A percentile compares a stretch with the other conserved stretches of the same genome.
These are phyloP conservation scores for Polyplosphaeria fusca DNA, from an alignment of 495 filamentous ascomycete genomes.

Conservation along the genomic window DNA sequence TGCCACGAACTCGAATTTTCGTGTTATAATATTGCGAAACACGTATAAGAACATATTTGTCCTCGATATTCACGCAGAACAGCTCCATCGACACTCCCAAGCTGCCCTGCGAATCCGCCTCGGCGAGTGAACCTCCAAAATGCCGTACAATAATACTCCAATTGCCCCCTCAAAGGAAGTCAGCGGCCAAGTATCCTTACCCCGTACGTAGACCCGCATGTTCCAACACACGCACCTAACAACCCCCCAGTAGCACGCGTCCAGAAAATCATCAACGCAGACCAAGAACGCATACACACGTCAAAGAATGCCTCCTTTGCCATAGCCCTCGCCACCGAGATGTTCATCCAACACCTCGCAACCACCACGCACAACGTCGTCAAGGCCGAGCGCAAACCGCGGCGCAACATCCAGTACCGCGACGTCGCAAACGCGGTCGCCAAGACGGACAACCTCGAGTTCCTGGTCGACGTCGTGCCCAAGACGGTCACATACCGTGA, in stretches of 20 bases:
- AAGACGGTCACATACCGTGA: conserved; percentile 77
- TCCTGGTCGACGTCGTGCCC: conserved; percentile 87
- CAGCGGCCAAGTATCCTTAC: conserved; percentile 79
- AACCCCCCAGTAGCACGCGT: conserved; percentile 70
- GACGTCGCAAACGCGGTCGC: conserved; percentile 91
- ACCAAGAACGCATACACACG: conserved; percentile 78
- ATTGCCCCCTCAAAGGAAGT: conserved; percentile 77
- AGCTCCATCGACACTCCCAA: no score
- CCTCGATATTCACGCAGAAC: no score
- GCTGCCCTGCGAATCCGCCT: no score
- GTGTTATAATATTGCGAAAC: no score
- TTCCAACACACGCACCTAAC: neutral
- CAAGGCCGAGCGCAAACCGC: conserved; percentile 83
- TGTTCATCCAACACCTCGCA: conserved; percentile 92
- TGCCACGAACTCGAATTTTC: no score
- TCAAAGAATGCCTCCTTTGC: conserved; percentile 94
- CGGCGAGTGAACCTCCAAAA: no score
- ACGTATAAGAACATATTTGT: no score
- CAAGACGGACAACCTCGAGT: conserved; percentile 89
- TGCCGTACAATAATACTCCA: conserved; percentile 87
- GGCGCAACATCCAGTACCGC: conserved; percentile 93
- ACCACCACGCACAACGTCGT: conserved; percentile 83
- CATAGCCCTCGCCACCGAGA: conserved; percentile 87
- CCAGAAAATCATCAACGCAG: conserved; percentile 86
- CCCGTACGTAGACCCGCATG: conserved; percentile 44